phyloP scores from a whole-genome alignment of 305 asterid genomes.

The Andrographis paniculata region DNA sequence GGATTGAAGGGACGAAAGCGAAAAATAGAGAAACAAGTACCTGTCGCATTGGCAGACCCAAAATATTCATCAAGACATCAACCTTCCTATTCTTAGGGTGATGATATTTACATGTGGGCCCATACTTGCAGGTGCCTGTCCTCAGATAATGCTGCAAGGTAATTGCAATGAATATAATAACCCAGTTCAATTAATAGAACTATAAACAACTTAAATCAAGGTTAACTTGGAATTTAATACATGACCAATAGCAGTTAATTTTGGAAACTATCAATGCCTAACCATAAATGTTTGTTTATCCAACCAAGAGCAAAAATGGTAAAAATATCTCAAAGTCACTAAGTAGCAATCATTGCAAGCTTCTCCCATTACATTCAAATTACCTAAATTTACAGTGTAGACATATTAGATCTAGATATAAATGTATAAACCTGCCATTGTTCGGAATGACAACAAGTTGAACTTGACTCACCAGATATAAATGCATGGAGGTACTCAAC shows the following conservation, averaged over 20 bases:
- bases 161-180: conserved; percentile 9
- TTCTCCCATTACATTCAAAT: neutral
- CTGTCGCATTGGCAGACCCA: conserved; percentile 76
- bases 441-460: neutral
- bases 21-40: conserved; percentile 25
- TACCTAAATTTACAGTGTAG: no score
- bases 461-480: conserved; percentile 2
- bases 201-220: conserved; percentile 1
- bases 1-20: conserved; percentile 4
- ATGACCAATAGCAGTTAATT: neutral
- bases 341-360: neutral
- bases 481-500: neutral
- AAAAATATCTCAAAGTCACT: no score
- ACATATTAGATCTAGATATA: neutral
- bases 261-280: neutral
- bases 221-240: neutral
- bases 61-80: conserved; percentile 31
- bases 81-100: conserved; percentile 42
- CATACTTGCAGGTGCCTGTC: conserved; percentile 70
- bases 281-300: no score
- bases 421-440: neutral
- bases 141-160: conserved; percentile 50
- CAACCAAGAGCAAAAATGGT: no score
- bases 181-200: conserved; percentile 6
- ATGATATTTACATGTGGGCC: conserved; percentile 56